These are phyloP conservation scores for Phylloboletellus chloephorus DNA, from an alignment of 1,284 basidiomycete species.

Conservation along the genomic window DNA sequence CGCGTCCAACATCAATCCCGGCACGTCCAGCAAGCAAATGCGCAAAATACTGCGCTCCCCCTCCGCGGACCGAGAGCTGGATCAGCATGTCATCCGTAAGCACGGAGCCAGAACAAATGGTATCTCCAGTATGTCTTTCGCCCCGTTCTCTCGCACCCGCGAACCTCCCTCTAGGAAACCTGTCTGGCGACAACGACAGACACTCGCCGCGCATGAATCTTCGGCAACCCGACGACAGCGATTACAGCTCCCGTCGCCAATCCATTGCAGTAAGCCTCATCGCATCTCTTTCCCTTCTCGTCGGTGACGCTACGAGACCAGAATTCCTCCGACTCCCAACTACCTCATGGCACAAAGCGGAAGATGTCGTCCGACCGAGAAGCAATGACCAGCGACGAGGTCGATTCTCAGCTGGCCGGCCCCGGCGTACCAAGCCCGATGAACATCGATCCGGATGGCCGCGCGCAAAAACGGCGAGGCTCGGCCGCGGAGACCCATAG, in stretches of 20 bases:
- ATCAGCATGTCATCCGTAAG: slow-evolving; percentile 16
- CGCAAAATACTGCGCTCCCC: slow-evolving; percentile 51
- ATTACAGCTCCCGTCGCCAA: slow-evolving; percentile 61
- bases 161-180: slow-evolving; percentile 23
- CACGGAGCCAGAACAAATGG: slow-evolving; percentile 21
- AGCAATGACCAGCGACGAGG: slow-evolving; percentile 49
- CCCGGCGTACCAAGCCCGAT: slow-evolving; percentile 56
- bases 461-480: slow-evolving; percentile 71
- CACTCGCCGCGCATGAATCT: slow-evolving; percentile 22
- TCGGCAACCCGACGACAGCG: slow-evolving; percentile 45
- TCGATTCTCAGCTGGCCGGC: slow-evolving; percentile 63
- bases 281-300: not conserved
- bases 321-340: slow-evolving; percentile 36
- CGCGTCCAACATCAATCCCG: slow-evolving; percentile 36
- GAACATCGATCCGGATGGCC: slow-evolving; percentile 55
- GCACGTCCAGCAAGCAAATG: slow-evolving; percentile 38
- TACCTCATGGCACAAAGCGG: slow-evolving; percentile 64
- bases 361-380: slow-evolving; percentile 71
- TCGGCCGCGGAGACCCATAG: slow-evolving; percentile 71
- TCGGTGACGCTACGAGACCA: slow-evolving; percentile 9
- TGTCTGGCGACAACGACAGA: slow-evolving; percentile 35
- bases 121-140: slow-evolving; percentile 20
- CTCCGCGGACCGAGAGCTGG: slow-evolving; percentile 35
- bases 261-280: slow-evolving; percentile 50
- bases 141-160: slow-evolving; percentile 1